phyloP scores from a whole-genome alignment of 345 rosid species.

The Gossypium stocksii region DNA sequence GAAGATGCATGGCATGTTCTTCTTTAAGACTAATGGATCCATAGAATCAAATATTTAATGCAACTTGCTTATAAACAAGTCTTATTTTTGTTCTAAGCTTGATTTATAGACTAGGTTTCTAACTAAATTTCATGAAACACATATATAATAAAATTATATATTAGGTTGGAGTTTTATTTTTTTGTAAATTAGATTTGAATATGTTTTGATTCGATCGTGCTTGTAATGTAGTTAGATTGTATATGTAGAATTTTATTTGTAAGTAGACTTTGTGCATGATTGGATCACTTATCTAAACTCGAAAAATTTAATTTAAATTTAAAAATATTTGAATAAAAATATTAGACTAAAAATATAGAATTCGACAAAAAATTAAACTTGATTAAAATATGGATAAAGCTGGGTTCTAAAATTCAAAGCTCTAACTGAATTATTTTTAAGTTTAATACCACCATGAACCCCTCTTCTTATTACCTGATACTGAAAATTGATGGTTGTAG shows the following conservation, averaged over 20 bases:
- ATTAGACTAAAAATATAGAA: fast-evolving
- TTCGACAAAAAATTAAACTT: no score
- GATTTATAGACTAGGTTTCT: background rate
- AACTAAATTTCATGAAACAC: background rate
- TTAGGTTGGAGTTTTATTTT: conserved; percentile 8
- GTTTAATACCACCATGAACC: no score
- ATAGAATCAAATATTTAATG: background rate
- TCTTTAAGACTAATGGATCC: background rate
- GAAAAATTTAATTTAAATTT: no score
- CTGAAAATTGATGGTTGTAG: conserved; percentile 7
- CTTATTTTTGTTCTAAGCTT: background rate
- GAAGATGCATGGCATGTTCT: background rate
- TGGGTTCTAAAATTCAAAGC: no score
- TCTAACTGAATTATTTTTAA: no score
- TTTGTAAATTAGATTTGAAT: no score
- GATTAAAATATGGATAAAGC: no score
- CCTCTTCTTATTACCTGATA: background rate
- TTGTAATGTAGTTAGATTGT: no score
- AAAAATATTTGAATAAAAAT: fast-evolving
- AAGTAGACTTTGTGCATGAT: no score
- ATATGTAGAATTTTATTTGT: no score
- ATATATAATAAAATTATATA: background rate
- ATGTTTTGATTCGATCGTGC: no score
- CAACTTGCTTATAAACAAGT: background rate
- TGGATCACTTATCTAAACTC: fast-evolving